Evolutionary conservation across 768 basidiomycete species (phyloP).

Genomic region (Cytidiella melzeri): DNA sequence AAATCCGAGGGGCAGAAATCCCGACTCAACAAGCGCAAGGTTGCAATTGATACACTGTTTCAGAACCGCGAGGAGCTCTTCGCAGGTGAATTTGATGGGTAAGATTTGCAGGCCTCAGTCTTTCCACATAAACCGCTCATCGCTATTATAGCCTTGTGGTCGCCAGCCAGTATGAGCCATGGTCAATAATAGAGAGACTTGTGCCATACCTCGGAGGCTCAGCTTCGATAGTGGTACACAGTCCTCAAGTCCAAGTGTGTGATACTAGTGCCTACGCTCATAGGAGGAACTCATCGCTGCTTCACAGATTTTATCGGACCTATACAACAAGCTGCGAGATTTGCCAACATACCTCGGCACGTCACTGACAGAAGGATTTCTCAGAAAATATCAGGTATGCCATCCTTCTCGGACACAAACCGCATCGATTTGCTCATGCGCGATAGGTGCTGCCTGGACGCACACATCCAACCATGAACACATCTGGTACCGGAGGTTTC

Average conservation of each 20-base stretch:
- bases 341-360: slow-evolving; percentile 68
- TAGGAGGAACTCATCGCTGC: slow-evolving; percentile 6
- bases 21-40: slow-evolving; percentile 73
- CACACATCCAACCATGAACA: slow-evolving; percentile 92
- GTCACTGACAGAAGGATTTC: slow-evolving; percentile 78
- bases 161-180: slow-evolving; percentile 80
- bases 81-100: slow-evolving; percentile 87
- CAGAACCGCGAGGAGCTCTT: slow-evolving; percentile 76
- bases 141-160: slow-evolving; percentile 54
- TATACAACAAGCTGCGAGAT: slow-evolving; percentile 65
- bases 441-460: slow-evolving; percentile 81
- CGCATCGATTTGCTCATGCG: slow-evolving; percentile 1
- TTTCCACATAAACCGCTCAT: not conserved
- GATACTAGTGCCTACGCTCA: slow-evolving; percentile 1
- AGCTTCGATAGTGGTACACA: slow-evolving; percentile 80
- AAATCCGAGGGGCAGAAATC: slow-evolving; percentile 68
- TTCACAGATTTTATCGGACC: slow-evolving; percentile 63
- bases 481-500: slow-evolving; percentile 84
- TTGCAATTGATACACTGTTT: slow-evolving; percentile 53
- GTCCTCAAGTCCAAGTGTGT: slow-evolving; percentile 70
- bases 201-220: slow-evolving; percentile 80
- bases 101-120: slow-evolving; percentile 20
- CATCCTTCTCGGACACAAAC: not conserved
- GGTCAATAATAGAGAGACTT: slow-evolving; percentile 69
- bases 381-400: slow-evolving; percentile 79